Conservation (phyloP, 768 basidiomycete genomes). For the Lentinula lateritia region DNA sequence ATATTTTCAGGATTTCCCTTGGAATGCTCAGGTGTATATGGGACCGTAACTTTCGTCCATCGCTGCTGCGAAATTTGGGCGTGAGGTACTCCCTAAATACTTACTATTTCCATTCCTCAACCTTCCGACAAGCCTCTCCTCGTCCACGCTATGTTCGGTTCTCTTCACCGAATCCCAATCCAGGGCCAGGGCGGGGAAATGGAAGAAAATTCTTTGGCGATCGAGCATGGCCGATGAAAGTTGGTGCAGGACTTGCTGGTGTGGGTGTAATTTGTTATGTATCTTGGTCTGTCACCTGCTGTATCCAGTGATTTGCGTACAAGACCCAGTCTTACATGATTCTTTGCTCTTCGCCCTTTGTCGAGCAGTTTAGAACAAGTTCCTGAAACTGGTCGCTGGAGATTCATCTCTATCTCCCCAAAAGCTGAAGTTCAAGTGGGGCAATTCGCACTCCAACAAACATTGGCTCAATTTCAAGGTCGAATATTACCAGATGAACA, state of each 20-base stretch:
- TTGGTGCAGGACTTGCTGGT: constrained; percentile 3
- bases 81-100: neutral
- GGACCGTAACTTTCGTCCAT: neutral
- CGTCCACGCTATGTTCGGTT: constrained; percentile 3
- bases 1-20: neutral
- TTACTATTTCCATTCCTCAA: neutral
- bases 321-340: neutral
- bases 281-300: neutral
- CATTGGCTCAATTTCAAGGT: constrained; percentile 45
- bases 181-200: neutral
- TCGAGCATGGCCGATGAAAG: constrained; percentile 3
- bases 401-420: constrained; percentile 78
- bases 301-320: neutral
- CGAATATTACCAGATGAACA: constrained; percentile 64
- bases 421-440: constrained; percentile 49
- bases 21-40: neutral
- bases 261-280: constrained; percentile 6
- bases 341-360: neutral
- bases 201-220: neutral
- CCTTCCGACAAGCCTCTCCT: neutral
- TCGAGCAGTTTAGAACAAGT: constrained; percentile 69
- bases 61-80: neutral
- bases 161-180: neutral
- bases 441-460: constrained; percentile 24
- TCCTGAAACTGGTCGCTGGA: constrained; percentile 79